A percentile compares a stretch with the other conserved stretches of the same genome.
phyloP scores from a whole-genome alignment of 345 rosid species.

The Pistacia integerrima region DNA sequence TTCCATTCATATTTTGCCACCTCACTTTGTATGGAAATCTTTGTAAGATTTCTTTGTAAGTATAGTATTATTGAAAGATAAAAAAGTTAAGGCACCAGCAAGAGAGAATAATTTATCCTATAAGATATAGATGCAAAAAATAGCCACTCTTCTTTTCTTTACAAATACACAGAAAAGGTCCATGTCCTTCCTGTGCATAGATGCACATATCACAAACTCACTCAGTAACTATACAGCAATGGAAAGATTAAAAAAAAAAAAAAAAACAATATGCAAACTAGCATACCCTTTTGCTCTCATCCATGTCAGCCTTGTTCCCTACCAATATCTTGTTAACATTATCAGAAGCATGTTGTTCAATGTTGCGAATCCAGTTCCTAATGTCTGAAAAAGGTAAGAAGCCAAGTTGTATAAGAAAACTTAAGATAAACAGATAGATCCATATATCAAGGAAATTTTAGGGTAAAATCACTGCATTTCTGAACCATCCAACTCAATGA shows the following conservation, averaged over 20 bases:
- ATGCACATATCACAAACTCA: background rate
- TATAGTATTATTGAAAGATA: too few species aligned
- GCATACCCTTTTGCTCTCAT: slow-evolving; percentile 95
- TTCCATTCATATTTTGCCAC: too few species aligned
- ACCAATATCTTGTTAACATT: slow-evolving; percentile 96
- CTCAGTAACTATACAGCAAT: background rate
- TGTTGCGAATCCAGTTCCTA: slow-evolving; percentile 98
- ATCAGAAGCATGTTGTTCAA: slow-evolving; percentile 98
- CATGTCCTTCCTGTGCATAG: background rate
- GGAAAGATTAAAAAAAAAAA: background rate
- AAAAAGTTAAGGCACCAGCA: background rate
- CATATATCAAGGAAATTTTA: background rate
- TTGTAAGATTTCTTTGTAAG: too few species aligned
- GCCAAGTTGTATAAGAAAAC: slow-evolving; percentile 21
- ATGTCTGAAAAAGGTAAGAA: slow-evolving; percentile 64
- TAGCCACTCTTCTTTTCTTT: background rate
- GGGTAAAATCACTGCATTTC: background rate
- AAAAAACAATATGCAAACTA: background rate
- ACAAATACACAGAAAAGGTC: background rate
- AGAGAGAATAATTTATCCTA: background rate
- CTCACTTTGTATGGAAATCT: too few species aligned
- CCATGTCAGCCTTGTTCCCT: slow-evolving; percentile 99
- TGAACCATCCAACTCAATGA: slow-evolving; percentile 3
- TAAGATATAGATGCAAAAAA: background rate
- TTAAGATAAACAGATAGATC: background rate